Base-by-base conservation (phyloP, 2,329 filamentous ascomycete species). In the Epichloe sylvatica region DNA sequence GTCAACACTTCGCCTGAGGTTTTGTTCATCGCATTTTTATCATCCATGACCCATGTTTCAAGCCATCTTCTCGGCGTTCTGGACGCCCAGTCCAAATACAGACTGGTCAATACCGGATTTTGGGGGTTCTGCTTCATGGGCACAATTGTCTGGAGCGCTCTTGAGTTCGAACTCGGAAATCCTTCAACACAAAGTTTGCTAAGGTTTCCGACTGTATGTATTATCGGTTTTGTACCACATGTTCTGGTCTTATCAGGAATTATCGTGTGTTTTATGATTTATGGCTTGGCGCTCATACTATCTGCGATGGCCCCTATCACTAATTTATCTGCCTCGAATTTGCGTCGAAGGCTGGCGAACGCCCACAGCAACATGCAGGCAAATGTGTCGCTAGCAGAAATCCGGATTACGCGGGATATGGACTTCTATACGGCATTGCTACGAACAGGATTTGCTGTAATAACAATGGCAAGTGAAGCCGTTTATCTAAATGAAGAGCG, bases 371-470 rank as follows among this genome's bases (percentile, higher is more conserved):
- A 97, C 57, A 84, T 97, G 75, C 90, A 96, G 66, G 90, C 90
- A 2, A 92, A 92, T 52, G 80, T 91, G 3, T 89, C 92, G 12
- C 74, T 96, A 21, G 84, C 85, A 1, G 83, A 84, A 38, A 79
- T 96, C 37, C 80, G 83, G 12, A 78, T 97, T 49, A 86, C 83
- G 41, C 81, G 85, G 71, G 81, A 88, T 49, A 94, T 97, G 73
- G 92, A 98, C 63, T 96, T 97, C 62, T 98, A 97, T 63, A 94
- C 89, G 0, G 86, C 88, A 0, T 72, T 97, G 4, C 74, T 97
- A 3, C 83, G 90, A 52, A 80, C 88, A 36, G 92, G 92, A 0
- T 96, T 96, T 61, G 83, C 82, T 11, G 82, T 91, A 12, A 80
- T 97, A 53, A 94, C 88, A 0, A 91, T 94, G 65, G 92, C 92